A percentile compares a stretch with the other conserved stretches of the same genome.
Conservation (phyloP, 2,329 filamentous ascomycete species). For the Claviceps spartinae region DNA sequence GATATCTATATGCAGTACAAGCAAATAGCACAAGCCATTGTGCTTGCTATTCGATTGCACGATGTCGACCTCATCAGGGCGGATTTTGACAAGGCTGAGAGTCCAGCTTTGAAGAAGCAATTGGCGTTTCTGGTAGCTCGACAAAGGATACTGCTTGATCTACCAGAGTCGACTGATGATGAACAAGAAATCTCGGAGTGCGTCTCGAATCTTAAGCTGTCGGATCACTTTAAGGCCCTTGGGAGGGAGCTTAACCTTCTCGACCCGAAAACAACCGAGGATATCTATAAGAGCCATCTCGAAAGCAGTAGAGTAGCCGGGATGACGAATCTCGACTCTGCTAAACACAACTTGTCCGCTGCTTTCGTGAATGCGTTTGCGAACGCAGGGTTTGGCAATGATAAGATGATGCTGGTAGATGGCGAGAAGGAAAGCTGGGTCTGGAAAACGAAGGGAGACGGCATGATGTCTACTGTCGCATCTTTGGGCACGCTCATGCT, state of each 20-base stretch:
- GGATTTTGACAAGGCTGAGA: constrained; percentile 68
- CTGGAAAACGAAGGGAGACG: constrained; percentile 98
- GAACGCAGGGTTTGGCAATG: constrained; percentile 87
- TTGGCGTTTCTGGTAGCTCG: constrained; percentile 85
- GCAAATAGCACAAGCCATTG: constrained; percentile 84
- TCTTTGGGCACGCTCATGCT: constrained; percentile 83
- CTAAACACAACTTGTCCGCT: constrained; percentile 86
- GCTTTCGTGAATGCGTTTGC: constrained; percentile 96
- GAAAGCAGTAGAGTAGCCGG: constrained; percentile 89
- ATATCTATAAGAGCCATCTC: constrained; percentile 98
- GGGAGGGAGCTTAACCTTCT: constrained; percentile 94
- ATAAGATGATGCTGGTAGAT: constrained; percentile 94
- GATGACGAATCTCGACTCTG: constrained; percentile 89
- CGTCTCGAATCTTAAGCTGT: constrained; percentile 73
- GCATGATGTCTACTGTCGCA: constrained; percentile 92
- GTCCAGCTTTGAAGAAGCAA: constrained; percentile 78
- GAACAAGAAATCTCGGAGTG: constrained; percentile 68
- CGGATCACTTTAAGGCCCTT: constrained; percentile 85
- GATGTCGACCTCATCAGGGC: constrained; percentile 69
- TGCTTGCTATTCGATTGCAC: constrained; percentile 86
- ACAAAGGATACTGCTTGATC: constrained; percentile 74
- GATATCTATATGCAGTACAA: constrained; percentile 88
- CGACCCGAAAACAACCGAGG: constrained; percentile 91
- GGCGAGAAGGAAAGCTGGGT: constrained; percentile 88
- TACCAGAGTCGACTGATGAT: constrained; percentile 52